Base-by-base conservation (phyloP, 2,329 filamentous ascomycete genomes). In the Exophiala mesophila region DNA sequence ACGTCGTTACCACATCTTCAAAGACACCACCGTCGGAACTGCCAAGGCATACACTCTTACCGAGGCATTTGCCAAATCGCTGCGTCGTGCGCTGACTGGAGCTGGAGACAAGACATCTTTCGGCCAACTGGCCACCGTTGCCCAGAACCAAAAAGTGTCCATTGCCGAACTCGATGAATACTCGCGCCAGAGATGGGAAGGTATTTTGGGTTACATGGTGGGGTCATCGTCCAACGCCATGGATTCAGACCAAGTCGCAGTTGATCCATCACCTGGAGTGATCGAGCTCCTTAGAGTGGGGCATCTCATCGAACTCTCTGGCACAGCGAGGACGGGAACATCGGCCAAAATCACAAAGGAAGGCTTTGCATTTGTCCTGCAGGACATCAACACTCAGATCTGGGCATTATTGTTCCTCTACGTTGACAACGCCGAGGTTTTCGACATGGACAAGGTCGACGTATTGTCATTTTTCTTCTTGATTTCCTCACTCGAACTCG, bases 391-490 rank as follows among this genome's bases (percentile, higher is more conserved):
- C 62, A 88, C 90, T 0, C 92, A 98, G 64, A 88, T 98, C 24
- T 98, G 92, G 92, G 92, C 88, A 18, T 72, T 98, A 34, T 73
- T 98, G 24, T 83, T 98, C 20, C 81, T 96, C 21, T 98, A 95
- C 73, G 80, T 98, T 37, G 86, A 94, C 54, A 85, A 88, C 48
- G 84, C 85, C 32, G 83, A 88, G 55, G 70, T 73, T 41, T 75
- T 85, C 12, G 77, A 78, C 21, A 83, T 95, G 73, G 88, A 95
- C 54, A 82, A 85, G 45, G 88, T 95, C 35, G 92, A 98, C 59
- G 89, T 97, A 62, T 78, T 98, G 4, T 89, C 87, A 5, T 98
- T 98, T 63, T 80, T 98, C 55, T 97, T 98, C 65, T 85, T 96
- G 60, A 81, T 98, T 19, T 90, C 90, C 33, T 94, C 85, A 39